Conservation (phyloP, 495 filamentous ascomycete species). For the Aspergillus carlsbadensis region DNA sequence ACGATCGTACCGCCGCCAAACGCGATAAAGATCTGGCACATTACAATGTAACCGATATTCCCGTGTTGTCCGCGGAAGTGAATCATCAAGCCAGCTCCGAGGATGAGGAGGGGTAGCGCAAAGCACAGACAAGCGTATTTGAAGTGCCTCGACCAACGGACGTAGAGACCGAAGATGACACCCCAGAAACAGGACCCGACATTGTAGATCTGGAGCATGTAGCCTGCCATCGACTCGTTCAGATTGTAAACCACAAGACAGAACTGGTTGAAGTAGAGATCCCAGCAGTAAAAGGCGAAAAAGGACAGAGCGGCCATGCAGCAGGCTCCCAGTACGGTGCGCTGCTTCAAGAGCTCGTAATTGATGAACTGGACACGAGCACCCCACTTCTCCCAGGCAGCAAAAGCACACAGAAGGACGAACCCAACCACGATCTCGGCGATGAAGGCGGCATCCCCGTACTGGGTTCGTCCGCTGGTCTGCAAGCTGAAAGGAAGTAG, state of each 20-base stretch:
- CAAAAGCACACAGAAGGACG: slow-evolving; percentile 55
- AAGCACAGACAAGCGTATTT: slow-evolving; percentile 57
- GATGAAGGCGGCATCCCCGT: slow-evolving; percentile 54
- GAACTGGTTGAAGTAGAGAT: slow-evolving; percentile 65
- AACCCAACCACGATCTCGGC: slow-evolving; percentile 58
- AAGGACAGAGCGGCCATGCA: slow-evolving; percentile 53
- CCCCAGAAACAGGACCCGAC: slow-evolving; percentile 66
- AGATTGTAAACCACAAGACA: slow-evolving; percentile 70
- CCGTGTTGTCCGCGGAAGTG: slow-evolving; percentile 63
- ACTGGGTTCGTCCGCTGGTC: slow-evolving; percentile 42
- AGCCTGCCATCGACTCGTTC: slow-evolving; percentile 54
- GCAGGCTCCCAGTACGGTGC: slow-evolving; percentile 65
- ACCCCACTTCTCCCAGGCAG: slow-evolving; percentile 55
- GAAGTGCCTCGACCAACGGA: slow-evolving; percentile 59
- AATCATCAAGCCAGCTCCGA: slow-evolving; percentile 66
- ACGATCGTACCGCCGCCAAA: slow-evolving; percentile 64
- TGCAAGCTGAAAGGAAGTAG: slow-evolving; percentile 62
- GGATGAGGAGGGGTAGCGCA: slow-evolving; percentile 60
- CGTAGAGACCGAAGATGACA: slow-evolving; percentile 52
- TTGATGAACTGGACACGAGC: slow-evolving; percentile 59
- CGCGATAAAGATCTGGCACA: slow-evolving; percentile 79
- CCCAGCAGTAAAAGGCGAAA: slow-evolving; percentile 68
- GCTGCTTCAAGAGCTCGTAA: slow-evolving; percentile 58
- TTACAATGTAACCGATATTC: slow-evolving; percentile 65
- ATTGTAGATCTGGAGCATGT: slow-evolving; percentile 67